Percentiles rank a stretch among this genome's conserved stretches.
These are phyloP conservation scores for Huntiella abstrusa DNA, from an alignment of 2,329 filamentous ascomycete genomes.

Conservation along the genomic window DNA sequence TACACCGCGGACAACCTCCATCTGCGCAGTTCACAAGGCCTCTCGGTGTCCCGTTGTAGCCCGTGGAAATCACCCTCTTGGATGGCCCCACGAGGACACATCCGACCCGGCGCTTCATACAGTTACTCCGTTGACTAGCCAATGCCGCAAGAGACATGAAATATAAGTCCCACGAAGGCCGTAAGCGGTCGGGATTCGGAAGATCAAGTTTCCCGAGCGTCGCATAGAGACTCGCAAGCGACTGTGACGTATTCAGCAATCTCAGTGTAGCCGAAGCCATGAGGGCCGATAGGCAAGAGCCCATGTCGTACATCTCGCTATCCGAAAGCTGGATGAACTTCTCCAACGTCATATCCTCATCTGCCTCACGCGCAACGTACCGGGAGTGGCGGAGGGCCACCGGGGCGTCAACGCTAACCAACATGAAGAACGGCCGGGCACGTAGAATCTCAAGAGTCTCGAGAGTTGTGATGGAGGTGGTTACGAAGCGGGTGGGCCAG, in stretches of 20 bases:
- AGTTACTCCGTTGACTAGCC: constrained; percentile 79
- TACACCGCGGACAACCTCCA: constrained; percentile 79
- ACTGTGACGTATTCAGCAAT: constrained; percentile 66
- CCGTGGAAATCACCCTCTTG: constrained; percentile 77
- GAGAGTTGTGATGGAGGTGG: constrained; percentile 62
- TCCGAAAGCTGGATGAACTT: constrained; percentile 45
- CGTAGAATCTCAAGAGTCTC: constrained; percentile 53
- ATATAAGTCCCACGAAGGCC: constrained; percentile 89
- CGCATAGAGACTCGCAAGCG: constrained; percentile 50
- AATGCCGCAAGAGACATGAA: constrained; percentile 95
- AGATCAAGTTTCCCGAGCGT: constrained; percentile 61
- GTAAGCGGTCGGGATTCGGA: constrained; percentile 56
- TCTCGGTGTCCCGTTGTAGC: constrained; percentile 93
- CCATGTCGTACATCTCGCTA: constrained; percentile 51
- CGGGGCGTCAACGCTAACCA: constrained; percentile 82
- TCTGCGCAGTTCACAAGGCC: constrained; percentile 79
- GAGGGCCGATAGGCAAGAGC: constrained; percentile 50
- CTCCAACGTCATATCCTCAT: constrained; percentile 22
- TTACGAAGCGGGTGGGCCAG: constrained; percentile 76
- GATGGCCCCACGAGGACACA: constrained; percentile 73
- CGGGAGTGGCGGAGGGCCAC: constrained; percentile 68
- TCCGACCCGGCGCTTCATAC: constrained; percentile 93
- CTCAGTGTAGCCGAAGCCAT: constrained; percentile 68
- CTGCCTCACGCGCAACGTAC: constrained; percentile 34
- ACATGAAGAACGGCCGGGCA: constrained; percentile 76